A percentile compares a stretch with the other conserved stretches of the same genome.
Evolutionary conservation across 2,329 filamentous ascomycete species (phyloP).

Genomic region (Arthrobotrys megalospora): DNA sequence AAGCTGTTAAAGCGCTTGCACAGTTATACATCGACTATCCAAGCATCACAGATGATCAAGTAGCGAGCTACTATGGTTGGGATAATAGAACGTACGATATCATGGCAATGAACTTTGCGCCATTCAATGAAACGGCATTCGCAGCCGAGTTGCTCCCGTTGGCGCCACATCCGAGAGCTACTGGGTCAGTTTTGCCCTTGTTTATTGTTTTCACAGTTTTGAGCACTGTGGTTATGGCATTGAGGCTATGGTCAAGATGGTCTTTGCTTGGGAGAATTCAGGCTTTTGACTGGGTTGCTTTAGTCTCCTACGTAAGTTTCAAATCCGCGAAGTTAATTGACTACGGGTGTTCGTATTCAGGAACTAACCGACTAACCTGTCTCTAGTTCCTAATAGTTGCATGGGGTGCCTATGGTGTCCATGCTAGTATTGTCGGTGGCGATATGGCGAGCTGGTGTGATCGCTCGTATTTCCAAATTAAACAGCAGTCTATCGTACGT

Average conservation of each 20-base stretch:
- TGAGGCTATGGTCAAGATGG: slow-evolving; percentile 47
- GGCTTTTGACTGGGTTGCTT: slow-evolving; percentile 38
- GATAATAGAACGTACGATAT: slow-evolving; percentile 41
- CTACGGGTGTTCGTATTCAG: neutral
- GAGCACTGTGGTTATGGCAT: slow-evolving; percentile 38
- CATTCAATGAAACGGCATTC: slow-evolving; percentile 42
- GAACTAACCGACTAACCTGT: neutral
- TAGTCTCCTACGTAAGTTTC: slow-evolving; percentile 36
- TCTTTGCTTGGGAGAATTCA: slow-evolving; percentile 39
- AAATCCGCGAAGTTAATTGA: no score
- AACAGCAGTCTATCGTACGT: slow-evolving; percentile 49
- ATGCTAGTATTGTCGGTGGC: slow-evolving; percentile 40
- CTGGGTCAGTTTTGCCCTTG: slow-evolving; percentile 30
- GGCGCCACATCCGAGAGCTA: slow-evolving; percentile 39
- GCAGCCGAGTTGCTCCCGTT: slow-evolving; percentile 36
- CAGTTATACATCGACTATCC: slow-evolving; percentile 43
- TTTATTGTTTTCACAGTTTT: slow-evolving; percentile 37
- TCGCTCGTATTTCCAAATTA: slow-evolving; percentile 42
- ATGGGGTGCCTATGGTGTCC: slow-evolving; percentile 52
- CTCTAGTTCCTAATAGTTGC: slow-evolving; percentile 37
- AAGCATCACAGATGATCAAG: slow-evolving; percentile 36
- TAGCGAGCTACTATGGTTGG: slow-evolving; percentile 50
- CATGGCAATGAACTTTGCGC: slow-evolving; percentile 40
- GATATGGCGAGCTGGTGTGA: slow-evolving; percentile 52
- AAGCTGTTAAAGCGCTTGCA: slow-evolving; percentile 38